These are phyloP conservation scores for Gossypium thurberi DNA, from an alignment of 345 rosid genomes.

Conservation along the genomic window DNA sequence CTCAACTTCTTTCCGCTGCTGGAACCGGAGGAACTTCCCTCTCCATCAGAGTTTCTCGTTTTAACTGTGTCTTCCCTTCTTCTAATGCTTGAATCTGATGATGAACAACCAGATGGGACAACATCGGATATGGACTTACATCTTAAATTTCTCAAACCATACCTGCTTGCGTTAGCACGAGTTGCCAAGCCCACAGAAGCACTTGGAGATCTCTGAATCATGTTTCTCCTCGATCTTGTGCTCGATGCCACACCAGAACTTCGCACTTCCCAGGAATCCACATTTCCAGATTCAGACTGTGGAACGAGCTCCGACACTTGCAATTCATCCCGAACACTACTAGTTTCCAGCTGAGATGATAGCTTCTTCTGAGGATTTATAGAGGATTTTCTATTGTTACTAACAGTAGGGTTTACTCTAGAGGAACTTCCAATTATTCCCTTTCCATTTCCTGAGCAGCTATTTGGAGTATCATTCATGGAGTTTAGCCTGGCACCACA, in stretches of 20 bases:
- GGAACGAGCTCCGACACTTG: constrained; percentile 31
- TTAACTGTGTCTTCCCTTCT: constrained; percentile 35
- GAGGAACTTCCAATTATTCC: constrained; percentile 11
- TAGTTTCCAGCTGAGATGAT: constrained; percentile 36
- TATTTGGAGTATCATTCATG: constrained; percentile 37
- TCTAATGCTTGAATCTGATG: constrained; percentile 36
- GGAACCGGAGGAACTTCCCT: constrained; percentile 55
- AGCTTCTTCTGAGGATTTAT: constrained; percentile 38
- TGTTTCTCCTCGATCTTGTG: constrained; percentile 35
- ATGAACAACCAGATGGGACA: constrained; percentile 38
- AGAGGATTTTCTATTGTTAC: constrained; percentile 31
- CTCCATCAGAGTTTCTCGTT: constrained; percentile 54
- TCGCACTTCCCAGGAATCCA: constrained; percentile 30
- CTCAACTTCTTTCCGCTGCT: constrained; percentile 45
- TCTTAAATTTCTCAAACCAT: constrained; percentile 41
- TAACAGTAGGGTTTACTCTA: constrained; percentile 5
- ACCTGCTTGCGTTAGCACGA: constrained; percentile 28
- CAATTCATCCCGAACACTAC: constrained; percentile 46
- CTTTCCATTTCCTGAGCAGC: constrained; percentile 43
- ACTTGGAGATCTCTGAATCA: constrained; percentile 39
- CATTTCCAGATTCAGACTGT: constrained; percentile 25
- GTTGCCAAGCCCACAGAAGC: constrained; percentile 39
- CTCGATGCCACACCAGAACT: constrained; percentile 43
- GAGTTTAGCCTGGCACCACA: constrained; percentile 54
- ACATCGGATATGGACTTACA: constrained; percentile 54